Evolutionary conservation across 179 eudicot genomes (phyloP), one percentile per base, ranked within the genome.

Genomic region (Gypsophila paniculata): DNA sequence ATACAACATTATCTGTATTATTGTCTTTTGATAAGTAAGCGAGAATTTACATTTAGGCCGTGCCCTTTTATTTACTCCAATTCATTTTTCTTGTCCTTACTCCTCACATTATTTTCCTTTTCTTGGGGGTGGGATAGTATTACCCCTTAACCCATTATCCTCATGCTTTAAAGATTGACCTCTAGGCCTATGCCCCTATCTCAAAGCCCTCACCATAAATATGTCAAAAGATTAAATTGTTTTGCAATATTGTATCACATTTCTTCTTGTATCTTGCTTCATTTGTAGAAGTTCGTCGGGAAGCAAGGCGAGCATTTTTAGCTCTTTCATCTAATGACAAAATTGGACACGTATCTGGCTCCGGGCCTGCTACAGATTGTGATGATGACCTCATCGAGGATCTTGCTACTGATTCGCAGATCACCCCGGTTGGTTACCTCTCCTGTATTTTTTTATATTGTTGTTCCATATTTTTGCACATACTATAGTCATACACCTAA

Each of bases 221-320:
- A 34, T 34, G 23, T 29, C 46, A 61, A 21, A 52, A 65, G n/a
- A 53, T 53, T 67, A 48, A 42, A 29, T 39, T 21, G 22, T 2
- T 38, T 18, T 39, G 48, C 23, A 29, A 39, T 54, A 54, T 22
- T 36, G 17, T 51, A 17, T 64, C 21, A 22, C 44, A 19, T 51
- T 32, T 18, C 8, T 61, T 44, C n/a, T 60, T 70, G 58, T 69
- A 65, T 65, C 53, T 59, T 63, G 7, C 60, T 26, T 73, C 71
- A 44, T 69, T 70, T 55, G 75, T 8, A 93, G 98, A 85, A 82
- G 85, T 82, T 59, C 93, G 90, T 21, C 82, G 91, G 72, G 89
- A 91, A 85, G 96, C 90, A 70, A 83, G 96, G 67, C 88, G 89
- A 77, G 90, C 97, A 68, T 89, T 93, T 79, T 68, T 93, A 76